Evolutionary conservation across 169 alveolate species (phyloP).

Genomic region (Eimeria praecox): DNA sequence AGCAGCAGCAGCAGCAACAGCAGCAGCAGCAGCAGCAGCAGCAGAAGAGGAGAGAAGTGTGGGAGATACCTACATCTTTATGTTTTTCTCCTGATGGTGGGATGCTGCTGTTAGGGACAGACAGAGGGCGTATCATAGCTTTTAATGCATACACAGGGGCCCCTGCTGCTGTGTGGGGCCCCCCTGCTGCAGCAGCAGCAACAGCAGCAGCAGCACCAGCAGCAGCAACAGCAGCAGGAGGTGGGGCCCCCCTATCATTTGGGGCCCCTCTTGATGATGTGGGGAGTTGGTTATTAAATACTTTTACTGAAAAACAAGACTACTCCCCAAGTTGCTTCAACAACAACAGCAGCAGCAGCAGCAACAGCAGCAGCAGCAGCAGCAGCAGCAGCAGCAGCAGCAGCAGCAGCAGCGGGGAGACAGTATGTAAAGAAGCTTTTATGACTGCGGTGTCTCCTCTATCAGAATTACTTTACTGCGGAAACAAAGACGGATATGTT

Average conservation of each 20-base stretch:
- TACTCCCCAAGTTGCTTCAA: background rate
- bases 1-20: constrained; percentile 13
- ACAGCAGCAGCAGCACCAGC: constrained; percentile 29
- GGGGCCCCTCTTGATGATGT: no score
- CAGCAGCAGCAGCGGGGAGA: constrained; percentile 9
- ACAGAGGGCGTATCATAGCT: background rate
- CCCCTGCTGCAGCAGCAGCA: constrained; percentile 14
- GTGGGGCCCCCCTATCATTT: background rate
- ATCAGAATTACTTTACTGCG: background rate
- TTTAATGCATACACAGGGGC: background rate
- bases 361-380: constrained; percentile 36
- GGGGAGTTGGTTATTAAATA: no score
- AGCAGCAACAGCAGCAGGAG: constrained; percentile 25
- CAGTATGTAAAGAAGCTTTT: background rate
- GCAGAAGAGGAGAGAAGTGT: no score
- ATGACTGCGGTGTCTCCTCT: background rate
- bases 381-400: constrained; percentile 25
- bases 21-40: constrained; percentile 1
- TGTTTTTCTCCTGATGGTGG: background rate
- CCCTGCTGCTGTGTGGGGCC: constrained; percentile 5
- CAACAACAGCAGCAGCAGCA: constrained; percentile 40
- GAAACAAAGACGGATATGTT: constrained; percentile 38
- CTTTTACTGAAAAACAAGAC: no score
- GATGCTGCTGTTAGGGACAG: background rate
- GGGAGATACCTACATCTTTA: background rate